Conservation (phyloP, 768 basidiomycete species). For the Mrakia hoshinonis region DNA sequence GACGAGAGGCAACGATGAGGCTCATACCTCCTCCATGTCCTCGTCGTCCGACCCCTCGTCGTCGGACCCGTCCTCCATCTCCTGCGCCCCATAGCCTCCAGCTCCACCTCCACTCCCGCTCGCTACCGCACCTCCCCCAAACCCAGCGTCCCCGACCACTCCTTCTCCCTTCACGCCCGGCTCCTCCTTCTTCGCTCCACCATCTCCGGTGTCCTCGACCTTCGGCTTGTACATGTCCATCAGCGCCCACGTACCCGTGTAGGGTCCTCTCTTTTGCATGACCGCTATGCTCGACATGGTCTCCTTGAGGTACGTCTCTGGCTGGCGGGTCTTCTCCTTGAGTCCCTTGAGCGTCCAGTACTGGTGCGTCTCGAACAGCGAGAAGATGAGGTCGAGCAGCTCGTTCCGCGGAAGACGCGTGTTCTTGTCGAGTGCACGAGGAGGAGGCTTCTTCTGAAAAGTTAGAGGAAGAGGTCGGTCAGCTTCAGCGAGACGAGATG, state of each 20-base stretch:
- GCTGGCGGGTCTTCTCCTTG: constrained; percentile 73
- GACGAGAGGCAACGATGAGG: background rate
- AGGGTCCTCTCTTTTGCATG: constrained; percentile 69
- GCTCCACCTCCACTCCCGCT: constrained; percentile 43
- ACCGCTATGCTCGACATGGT: constrained; percentile 65
- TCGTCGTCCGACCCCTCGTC: constrained; percentile 41
- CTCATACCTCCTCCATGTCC: constrained; percentile 49
- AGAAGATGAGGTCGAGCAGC: constrained; percentile 72
- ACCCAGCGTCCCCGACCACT: background rate
- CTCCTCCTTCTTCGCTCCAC: background rate
- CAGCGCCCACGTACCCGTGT: constrained; percentile 71
- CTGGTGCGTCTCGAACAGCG: constrained; percentile 64
- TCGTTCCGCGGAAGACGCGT: constrained; percentile 86
- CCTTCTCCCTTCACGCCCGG: background rate
- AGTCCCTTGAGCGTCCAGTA: constrained; percentile 72
- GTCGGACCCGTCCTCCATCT: constrained; percentile 46
- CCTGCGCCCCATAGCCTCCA: constrained; percentile 45
- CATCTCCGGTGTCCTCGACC: background rate
- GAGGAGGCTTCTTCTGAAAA: constrained; percentile 32
- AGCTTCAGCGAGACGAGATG: background rate
- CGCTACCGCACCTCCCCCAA: constrained; percentile 14
- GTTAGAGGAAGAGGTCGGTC: constrained; percentile 34
- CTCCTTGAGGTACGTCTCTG: constrained; percentile 78
- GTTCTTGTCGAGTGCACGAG: constrained; percentile 56
- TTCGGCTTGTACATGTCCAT: constrained; percentile 59